phyloP scores from a whole-genome alignment of 371 early-diverging fungal genomes.

The Fennellomyces sp. region DNA sequence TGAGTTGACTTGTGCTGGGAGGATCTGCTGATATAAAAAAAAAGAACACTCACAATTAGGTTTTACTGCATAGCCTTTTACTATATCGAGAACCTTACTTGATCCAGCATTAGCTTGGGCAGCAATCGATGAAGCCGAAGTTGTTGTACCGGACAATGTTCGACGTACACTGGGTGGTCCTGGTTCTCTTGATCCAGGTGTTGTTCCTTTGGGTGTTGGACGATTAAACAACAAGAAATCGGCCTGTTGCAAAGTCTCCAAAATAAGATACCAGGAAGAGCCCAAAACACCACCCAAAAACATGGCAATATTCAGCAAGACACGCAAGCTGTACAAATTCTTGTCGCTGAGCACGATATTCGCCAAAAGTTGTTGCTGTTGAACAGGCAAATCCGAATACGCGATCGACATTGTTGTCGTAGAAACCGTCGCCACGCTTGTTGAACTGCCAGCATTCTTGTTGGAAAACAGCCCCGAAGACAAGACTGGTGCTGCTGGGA shows the following conservation, averaged over 20 bases:
- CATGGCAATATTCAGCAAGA: conserved; percentile 74
- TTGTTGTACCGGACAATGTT: conserved; percentile 25
- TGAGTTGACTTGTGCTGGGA: conserved; percentile 23
- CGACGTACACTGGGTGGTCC: conserved; percentile 22
- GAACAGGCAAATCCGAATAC: conserved; percentile 39
- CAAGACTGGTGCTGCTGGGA: conserved; percentile 62
- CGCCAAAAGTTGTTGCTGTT: conserved; percentile 43
- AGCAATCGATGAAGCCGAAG: conserved; percentile 8
- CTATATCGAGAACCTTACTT: neutral
- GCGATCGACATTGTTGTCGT: conserved; percentile 20
- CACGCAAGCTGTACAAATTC: conserved; percentile 78
- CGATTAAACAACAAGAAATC: conserved; percentile 60
- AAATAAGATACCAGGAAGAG: conserved; percentile 84
- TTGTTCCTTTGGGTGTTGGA: conserved; percentile 42
- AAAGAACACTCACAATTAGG: neutral
- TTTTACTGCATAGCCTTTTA: neutral
- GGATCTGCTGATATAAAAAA: conserved; percentile 12
- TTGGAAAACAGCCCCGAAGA: conserved; percentile 36
- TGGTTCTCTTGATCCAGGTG: conserved; percentile 7
- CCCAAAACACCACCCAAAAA: conserved; percentile 77
- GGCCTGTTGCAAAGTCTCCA: conserved; percentile 89
- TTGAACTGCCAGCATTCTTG: conserved; percentile 28
- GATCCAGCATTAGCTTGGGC: neutral
- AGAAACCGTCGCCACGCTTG: conserved; percentile 21
- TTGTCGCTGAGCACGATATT: conserved; percentile 70